Evolutionary conservation across 116 monocot genomes (phyloP).

Genomic region (Papilionanthe hybrid): DNA sequence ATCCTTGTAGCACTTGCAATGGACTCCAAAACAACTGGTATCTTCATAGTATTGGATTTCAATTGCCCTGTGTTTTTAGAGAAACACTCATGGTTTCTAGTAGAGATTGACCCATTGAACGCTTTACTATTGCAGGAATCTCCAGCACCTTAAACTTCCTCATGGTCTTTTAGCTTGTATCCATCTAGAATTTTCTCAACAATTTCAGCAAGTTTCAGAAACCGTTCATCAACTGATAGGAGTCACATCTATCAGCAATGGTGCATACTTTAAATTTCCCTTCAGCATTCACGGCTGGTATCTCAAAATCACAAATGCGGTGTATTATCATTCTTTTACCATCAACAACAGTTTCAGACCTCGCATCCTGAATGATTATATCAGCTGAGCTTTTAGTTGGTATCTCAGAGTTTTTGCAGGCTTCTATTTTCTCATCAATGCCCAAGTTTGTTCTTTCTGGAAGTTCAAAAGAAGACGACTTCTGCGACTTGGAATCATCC

Average conservation of each 20-base stretch:
- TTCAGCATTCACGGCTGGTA: slow-evolving; percentile 72
- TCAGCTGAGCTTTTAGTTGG: too few species aligned
- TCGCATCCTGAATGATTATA: too few species aligned
- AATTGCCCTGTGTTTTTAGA: slow-evolving; percentile 15
- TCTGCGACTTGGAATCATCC: too few species aligned
- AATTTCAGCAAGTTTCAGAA: slow-evolving; percentile 64
- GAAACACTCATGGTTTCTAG: slow-evolving; percentile 15
- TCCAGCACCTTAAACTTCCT: slow-evolving; percentile 10
- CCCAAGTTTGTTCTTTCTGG: too few species aligned
- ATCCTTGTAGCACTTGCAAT: too few species aligned
- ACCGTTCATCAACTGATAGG: slow-evolving; percentile 57
- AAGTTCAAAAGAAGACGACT: too few species aligned
- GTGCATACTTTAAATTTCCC: slow-evolving; percentile 81
- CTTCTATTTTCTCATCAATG: too few species aligned
- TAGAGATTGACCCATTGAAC: slow-evolving; percentile 14
- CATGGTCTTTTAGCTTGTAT: slow-evolving; percentile 16
- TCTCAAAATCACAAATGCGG: slow-evolving; percentile 87
- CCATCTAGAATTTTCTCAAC: slow-evolving; percentile 66
- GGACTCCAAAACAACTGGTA: too few species aligned
- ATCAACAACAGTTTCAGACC: slow-evolving; percentile 10
- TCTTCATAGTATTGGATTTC: too few species aligned
- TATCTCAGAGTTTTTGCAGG: too few species aligned
- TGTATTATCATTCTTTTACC: slow-evolving; percentile 71
- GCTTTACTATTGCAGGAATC: slow-evolving; percentile 20
- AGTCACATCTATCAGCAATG: slow-evolving; percentile 73